A percentile compares a stretch with the other conserved stretches of the same genome.
These are phyloP conservation scores for Leersia perrieri DNA, from an alignment of 176 grass and related monocot species.

Conservation along the genomic window DNA sequence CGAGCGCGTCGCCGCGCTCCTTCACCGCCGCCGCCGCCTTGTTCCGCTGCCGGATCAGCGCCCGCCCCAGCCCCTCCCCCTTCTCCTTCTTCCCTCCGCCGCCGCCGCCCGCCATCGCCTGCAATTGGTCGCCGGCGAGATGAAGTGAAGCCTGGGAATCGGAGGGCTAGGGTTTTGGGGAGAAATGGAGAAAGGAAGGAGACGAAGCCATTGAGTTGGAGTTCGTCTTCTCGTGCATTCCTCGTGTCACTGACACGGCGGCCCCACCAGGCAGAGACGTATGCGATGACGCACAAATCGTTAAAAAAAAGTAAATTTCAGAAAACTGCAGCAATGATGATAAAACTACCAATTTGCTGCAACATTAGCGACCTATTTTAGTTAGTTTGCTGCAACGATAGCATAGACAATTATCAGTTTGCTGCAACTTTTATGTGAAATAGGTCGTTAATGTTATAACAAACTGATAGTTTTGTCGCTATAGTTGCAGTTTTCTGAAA, in stretches of 20 bases:
- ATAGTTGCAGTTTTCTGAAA: no score
- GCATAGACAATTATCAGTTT: no score
- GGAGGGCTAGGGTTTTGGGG: slow-evolving; percentile 41
- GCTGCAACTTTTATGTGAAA: no score
- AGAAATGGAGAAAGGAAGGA: neutral
- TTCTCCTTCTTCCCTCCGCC: slow-evolving; percentile 61
- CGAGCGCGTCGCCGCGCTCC: slow-evolving; percentile 62
- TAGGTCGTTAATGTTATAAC: no score
- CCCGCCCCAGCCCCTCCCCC: slow-evolving; percentile 57
- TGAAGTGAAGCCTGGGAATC: no score
- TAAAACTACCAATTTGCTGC: no score
- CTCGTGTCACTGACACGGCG: neutral
- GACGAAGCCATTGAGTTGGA: neutral
- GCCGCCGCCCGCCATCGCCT: slow-evolving; percentile 42
- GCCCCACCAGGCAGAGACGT: neutral
- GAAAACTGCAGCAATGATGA: no score
- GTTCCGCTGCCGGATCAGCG: slow-evolving; percentile 74
- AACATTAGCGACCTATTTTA: no score
- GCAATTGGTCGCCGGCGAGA: neutral
- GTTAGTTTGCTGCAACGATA: no score
- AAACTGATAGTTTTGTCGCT: no score
- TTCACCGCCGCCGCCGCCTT: no score
- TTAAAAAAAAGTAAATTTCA: no score
- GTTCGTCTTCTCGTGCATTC: neutral
- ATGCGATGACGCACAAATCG: neutral